These are phyloP conservation scores for Solanum boliviense DNA, from an alignment of 257 asterid genomes.

Conservation along the genomic window DNA sequence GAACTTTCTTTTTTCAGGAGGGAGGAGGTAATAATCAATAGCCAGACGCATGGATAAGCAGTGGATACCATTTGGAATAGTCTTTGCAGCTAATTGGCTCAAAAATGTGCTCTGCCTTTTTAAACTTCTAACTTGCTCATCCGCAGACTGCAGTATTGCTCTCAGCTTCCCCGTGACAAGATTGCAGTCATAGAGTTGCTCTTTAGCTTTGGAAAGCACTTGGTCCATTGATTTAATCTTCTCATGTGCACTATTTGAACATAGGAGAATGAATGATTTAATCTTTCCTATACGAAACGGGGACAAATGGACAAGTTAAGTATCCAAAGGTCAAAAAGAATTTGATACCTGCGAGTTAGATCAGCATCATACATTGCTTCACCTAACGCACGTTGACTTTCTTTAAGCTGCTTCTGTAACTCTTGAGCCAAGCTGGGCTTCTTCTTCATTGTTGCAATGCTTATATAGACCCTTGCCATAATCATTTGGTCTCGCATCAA, in stretches of 20 bases:
- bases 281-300: background rate
- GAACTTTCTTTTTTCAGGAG: constrained; percentile 72
- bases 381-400: constrained; percentile 87
- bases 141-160: constrained; percentile 96
- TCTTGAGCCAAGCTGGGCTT: constrained; percentile 57
- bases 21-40: constrained; percentile 80
- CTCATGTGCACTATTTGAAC: constrained; percentile 56
- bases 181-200: constrained; percentile 83
- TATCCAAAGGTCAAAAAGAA: background rate
- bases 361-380: constrained; percentile 82
- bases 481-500: constrained; percentile 94
- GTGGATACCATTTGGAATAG: constrained; percentile 90
- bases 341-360: constrained; percentile 50
- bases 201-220: constrained; percentile 79
- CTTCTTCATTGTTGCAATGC: constrained; percentile 75
- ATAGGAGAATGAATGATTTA: background rate
- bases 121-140: constrained; percentile 90
- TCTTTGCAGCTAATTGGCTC: constrained; percentile 94
- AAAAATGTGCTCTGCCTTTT: constrained; percentile 97
- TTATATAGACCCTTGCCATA: constrained; percentile 83
- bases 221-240: constrained; percentile 85
- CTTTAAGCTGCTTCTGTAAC: constrained; percentile 73
- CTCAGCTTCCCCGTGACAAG: constrained; percentile 85
- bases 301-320: background rate
- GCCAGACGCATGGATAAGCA: constrained; percentile 90